Percentiles rank a stretch among this genome's conserved stretches.
These are phyloP conservation scores for Schrenkiella parvula DNA, from an alignment of 345 rosid species.

Conservation along the genomic window DNA sequence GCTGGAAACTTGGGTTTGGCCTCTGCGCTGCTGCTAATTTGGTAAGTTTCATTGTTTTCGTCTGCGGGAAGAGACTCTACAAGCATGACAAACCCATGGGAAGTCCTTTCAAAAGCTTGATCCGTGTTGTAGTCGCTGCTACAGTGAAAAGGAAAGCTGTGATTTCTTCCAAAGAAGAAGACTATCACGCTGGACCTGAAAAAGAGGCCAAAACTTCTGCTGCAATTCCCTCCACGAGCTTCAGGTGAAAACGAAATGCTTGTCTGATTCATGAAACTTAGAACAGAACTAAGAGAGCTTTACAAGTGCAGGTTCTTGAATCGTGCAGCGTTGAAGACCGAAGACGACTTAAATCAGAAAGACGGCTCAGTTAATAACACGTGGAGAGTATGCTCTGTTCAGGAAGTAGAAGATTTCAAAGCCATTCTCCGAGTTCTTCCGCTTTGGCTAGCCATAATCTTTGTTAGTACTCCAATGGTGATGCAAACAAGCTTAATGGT, in stretches of 20 bases:
- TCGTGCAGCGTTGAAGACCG: conserved; percentile 36
- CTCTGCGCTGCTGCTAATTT: conserved; percentile 33
- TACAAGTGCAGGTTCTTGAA: conserved; percentile 26
- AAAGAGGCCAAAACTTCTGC: not conserved
- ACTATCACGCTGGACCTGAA: conserved; percentile 29
- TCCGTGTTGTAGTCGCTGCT: conserved; percentile 45
- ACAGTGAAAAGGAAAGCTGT: conserved; percentile 34
- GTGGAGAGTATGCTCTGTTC: conserved; percentile 47
- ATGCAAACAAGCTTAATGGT: conserved; percentile 32
- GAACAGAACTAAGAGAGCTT: not conserved
- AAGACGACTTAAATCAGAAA: conserved; percentile 31
- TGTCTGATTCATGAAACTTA: not conserved
- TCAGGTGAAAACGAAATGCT: conserved; percentile 29
- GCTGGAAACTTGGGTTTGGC: conserved; percentile 53
- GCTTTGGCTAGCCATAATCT: conserved; percentile 34
- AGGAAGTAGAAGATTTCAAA: conserved; percentile 65
- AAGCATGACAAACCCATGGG: conserved; percentile 36
- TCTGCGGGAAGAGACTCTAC: conserved; percentile 40
- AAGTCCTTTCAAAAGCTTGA: conserved; percentile 43
- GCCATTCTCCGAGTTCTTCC: conserved; percentile 43
- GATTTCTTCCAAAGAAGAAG: conserved; percentile 28
- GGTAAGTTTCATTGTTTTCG: conserved; percentile 32
- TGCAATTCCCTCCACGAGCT: conserved; percentile 23
- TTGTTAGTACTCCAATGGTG: conserved; percentile 38
- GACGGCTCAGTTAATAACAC: conserved; percentile 32